phyloP scores from a whole-genome alignment of 2,329 filamentous ascomycete species.

The Pyricularia sp. region DNA sequence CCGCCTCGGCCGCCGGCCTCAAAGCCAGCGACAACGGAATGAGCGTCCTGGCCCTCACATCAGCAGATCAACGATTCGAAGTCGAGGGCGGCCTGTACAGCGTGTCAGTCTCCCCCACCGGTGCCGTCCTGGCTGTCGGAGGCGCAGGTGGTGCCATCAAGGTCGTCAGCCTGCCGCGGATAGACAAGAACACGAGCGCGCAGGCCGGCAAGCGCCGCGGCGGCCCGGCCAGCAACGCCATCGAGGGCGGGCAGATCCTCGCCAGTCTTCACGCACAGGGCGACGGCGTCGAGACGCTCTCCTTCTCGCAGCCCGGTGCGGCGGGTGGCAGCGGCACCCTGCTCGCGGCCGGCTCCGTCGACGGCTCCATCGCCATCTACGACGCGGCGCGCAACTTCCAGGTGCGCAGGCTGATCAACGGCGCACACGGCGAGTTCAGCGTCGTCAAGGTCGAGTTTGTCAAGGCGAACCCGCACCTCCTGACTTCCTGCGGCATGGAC shows the following conservation, averaged over 20 bases:
- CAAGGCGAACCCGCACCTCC: slow-evolving; percentile 41
- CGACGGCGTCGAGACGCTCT: slow-evolving; percentile 67
- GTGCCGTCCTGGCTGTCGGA: slow-evolving; percentile 73
- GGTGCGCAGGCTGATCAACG: slow-evolving; percentile 70
- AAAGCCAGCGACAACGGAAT: slow-evolving; percentile 33
- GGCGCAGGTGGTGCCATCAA: slow-evolving; percentile 82
- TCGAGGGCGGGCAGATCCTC: slow-evolving; percentile 52
- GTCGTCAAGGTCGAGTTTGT: slow-evolving; percentile 93
- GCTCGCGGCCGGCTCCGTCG: slow-evolving; percentile 58
- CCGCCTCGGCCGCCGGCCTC: slow-evolving; percentile 51
- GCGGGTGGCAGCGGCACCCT: slow-evolving; percentile 26
- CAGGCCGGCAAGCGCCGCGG: slow-evolving; percentile 10
- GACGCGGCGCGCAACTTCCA: slow-evolving; percentile 82
- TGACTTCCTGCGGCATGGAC: slow-evolving; percentile 88
- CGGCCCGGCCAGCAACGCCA: slow-evolving; percentile 22
- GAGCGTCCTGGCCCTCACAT: slow-evolving; percentile 63
- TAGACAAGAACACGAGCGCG: slow-evolving; percentile 21
- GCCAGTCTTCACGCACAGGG: slow-evolving; percentile 73
- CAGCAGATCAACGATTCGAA: slow-evolving; percentile 78
- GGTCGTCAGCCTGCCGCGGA: slow-evolving; percentile 72
- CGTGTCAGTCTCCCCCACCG: slow-evolving; percentile 71
- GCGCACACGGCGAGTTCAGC: slow-evolving; percentile 78
- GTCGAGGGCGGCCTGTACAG: slow-evolving; percentile 89
- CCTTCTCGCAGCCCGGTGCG: slow-evolving; percentile 45
- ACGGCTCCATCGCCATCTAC: slow-evolving; percentile 74